A percentile compares a stretch with the other conserved stretches of the same genome.
These are phyloP conservation scores for Heliamphora exappendiculata DNA, from an alignment of 148 eudicot species.

Conservation along the genomic window DNA sequence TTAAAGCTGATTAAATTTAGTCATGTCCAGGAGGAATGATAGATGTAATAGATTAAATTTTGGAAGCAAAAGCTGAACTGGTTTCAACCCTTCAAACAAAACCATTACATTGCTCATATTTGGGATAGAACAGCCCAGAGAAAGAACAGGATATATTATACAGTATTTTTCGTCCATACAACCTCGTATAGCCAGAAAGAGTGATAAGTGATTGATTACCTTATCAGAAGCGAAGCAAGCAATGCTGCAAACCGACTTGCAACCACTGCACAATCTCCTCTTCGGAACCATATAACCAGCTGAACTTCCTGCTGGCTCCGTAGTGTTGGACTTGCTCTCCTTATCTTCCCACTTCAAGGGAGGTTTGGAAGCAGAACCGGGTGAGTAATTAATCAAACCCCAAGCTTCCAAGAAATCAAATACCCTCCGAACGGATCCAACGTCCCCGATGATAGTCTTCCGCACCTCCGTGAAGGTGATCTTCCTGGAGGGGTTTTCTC, in stretches of 20 bases:
- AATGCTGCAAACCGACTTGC: constrained; percentile 67
- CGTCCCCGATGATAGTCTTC: constrained; percentile 69
- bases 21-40: not conserved
- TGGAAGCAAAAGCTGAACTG: too few species aligned
- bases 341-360: constrained; percentile 62
- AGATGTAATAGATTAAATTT: not conserved
- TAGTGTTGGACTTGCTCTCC: constrained; percentile 33
- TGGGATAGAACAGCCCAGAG: not conserved
- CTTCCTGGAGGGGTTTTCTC: constrained; percentile 52
- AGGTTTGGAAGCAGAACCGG: constrained; percentile 32
- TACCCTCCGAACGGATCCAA: constrained; percentile 70
- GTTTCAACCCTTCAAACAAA: too few species aligned
- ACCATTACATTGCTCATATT: not conserved
- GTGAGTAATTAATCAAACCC: constrained; percentile 81
- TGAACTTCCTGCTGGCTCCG: constrained; percentile 7
- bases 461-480: constrained; percentile 77
- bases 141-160: not conserved
- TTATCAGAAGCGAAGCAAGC: constrained; percentile 83
- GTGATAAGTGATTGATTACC: constrained; percentile 26
- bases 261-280: constrained; percentile 64
- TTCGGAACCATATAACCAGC: constrained; percentile 21
- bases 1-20: not conserved
- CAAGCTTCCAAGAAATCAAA: constrained; percentile 89
- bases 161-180: not conserved
- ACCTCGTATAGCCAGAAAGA: not conserved